Base-by-base conservation (phyloP, 2,329 filamentous ascomycete genomes). In the Zymoseptoria tritici region DNA sequence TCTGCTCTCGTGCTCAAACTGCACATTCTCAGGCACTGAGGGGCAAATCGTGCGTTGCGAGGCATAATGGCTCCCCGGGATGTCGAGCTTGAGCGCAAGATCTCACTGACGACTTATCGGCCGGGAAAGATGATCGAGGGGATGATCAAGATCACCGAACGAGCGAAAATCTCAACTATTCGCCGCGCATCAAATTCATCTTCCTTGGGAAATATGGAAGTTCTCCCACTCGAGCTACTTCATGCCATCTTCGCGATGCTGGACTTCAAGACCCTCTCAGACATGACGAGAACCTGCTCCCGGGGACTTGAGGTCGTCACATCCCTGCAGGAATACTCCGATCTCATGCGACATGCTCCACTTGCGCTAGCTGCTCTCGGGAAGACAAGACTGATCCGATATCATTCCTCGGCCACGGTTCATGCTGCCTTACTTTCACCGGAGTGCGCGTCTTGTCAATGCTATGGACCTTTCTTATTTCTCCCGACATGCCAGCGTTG, bases 171-270 rank as follows among this genome's bases (percentile, higher is more conserved):
- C 9, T 26, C 42, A 6, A 24, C 16, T 20, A 58, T 56, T 31
- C 16, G 49, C 8, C 57, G 49, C 13, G 52, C n/a, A 20, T 24
- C 36, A 7, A 22, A 21, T 21, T 2, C 24, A 31, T 46, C 26
- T n/a, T 42, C n/a, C 7, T 20, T 55, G 13, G 52, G 55, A 49
- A 29, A 24, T 22, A 42, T 60, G 50, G 59, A 57, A 19, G 21
- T 9, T 5, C 55, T 60, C 9, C 59, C 59, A 3, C 59, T 57
- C 16, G 59, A 60, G 52, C 36, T 60, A 9, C 46, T 60, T 19
- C 59, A 60, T n/a, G 49, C n/a, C 26, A 58, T 54, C 11, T 55
- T 60, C 46, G 42, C 59, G n/a, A 57, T 58, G 55, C 52, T 60
- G 8, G 59, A 60, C 24, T 31, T 60, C 50, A 46, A 51, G 42